These are phyloP conservation scores for Chenopodium album DNA, from an alignment of 148 eudicot genomes.

Conservation along the genomic window DNA sequence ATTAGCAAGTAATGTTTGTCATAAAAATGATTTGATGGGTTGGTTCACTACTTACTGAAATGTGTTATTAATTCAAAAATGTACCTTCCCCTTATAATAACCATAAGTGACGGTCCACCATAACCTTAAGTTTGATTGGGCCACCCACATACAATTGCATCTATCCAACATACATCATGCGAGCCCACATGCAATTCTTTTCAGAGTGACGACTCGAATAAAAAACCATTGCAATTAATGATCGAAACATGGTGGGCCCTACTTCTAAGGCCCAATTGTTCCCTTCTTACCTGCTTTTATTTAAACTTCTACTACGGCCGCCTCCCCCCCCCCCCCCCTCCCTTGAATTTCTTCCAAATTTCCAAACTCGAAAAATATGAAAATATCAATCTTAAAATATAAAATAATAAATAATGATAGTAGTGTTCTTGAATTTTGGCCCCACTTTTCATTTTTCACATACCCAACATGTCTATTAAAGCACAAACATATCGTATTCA, in stretches of 20 bases:
- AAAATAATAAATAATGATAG: too few relatives aligned
- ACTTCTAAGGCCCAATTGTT: slow-evolving; percentile 7
- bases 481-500: slow-evolving; percentile 15
- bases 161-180: slow-evolving; percentile 20
- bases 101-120: neutral
- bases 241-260: slow-evolving; percentile 30
- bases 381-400: neutral
- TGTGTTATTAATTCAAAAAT: neutral
- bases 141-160: neutral
- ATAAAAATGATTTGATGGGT: neutral
- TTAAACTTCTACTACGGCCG: neutral
- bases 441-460: slow-evolving; percentile 10
- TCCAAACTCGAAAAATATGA: neutral
- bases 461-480: slow-evolving; percentile 18
- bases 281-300: slow-evolving; percentile 11
- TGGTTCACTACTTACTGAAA: neutral
- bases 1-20: neutral
- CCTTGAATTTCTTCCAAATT: too few relatives aligned
- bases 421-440: neutral
- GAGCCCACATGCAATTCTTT: slow-evolving; percentile 40
- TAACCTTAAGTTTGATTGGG: slow-evolving; percentile 5
- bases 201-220: slow-evolving; percentile 25
- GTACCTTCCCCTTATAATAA: neutral
- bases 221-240: slow-evolving; percentile 25
- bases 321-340: neutral